A percentile compares a stretch with the other conserved stretches of the same genome.
Evolutionary conservation across 768 basidiomycete genomes (phyloP).

Genomic region (Pilatotrama ljubarskyi): DNA sequence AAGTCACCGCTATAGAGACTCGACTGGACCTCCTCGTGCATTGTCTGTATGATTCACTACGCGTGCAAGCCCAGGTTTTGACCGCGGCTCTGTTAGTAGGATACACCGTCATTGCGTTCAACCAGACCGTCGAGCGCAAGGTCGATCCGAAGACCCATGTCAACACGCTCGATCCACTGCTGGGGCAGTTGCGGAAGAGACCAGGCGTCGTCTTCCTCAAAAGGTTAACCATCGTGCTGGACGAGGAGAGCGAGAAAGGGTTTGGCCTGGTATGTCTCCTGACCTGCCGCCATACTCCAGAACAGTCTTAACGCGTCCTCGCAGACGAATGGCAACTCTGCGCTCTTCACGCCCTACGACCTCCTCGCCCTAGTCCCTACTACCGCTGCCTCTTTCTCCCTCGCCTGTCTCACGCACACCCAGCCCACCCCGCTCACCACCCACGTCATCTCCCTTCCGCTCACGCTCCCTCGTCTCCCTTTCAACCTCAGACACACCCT

Average conservation of each 20-base stretch:
- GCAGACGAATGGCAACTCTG: constrained; percentile 71
- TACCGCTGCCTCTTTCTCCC: constrained; percentile 68
- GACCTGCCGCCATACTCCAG: neutral
- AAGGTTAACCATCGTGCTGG: constrained; percentile 75
- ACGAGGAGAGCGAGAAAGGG: constrained; percentile 85
- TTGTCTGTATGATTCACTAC: constrained; percentile 47
- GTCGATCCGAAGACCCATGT: constrained; percentile 71
- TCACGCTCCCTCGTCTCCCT: constrained; percentile 74
- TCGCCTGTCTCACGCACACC: constrained; percentile 82
- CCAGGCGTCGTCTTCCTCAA: constrained; percentile 67
- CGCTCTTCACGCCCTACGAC: constrained; percentile 68
- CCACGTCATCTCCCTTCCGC: constrained; percentile 78
- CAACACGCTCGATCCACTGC: constrained; percentile 59
- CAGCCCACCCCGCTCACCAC: constrained; percentile 74
- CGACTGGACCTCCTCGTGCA: constrained; percentile 71
- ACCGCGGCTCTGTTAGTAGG: constrained; percentile 57
- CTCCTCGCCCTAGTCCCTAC: constrained; percentile 76
- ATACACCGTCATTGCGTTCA: constrained; percentile 79
- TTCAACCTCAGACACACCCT: constrained; percentile 85
- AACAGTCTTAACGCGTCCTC: neutral
- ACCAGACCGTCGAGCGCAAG: constrained; percentile 68
- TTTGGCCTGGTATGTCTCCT: constrained; percentile 64
- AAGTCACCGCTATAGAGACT: constrained; percentile 58
- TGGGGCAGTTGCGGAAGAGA: constrained; percentile 61
- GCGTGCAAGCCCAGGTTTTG: constrained; percentile 2